Evolutionary conservation across 2,329 filamentous ascomycete genomes (phyloP).

Genomic region (Aspergillus luchuensis): DNA sequence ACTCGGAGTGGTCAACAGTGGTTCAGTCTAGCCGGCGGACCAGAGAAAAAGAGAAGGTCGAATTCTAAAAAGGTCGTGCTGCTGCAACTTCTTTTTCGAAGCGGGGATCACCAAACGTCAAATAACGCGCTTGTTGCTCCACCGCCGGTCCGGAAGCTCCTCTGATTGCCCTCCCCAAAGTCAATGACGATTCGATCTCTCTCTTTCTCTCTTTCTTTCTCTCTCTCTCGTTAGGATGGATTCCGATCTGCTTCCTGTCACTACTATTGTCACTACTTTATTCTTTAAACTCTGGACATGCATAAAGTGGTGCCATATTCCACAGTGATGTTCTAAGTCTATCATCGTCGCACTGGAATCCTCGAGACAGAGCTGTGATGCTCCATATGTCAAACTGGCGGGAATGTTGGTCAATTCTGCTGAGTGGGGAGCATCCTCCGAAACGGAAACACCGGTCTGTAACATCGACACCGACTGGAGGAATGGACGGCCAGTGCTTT

Average conservation of each 20-base stretch:
- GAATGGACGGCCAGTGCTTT: neutral
- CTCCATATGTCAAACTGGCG: neutral
- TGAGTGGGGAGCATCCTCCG: neutral
- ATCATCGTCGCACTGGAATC: no score
- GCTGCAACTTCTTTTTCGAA: neutral
- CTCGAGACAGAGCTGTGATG: no score
- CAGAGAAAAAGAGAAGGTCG: conserved; percentile 5
- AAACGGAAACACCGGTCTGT: neutral
- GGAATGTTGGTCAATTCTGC: neutral
- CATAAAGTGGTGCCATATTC: no score
- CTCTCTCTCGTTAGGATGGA: neutral
- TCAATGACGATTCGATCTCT: conserved; percentile 1
- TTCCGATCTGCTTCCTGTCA: neutral
- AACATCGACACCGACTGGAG: neutral
- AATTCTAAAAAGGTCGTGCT: neutral
- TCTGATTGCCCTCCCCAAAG: neutral
- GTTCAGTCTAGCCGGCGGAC: conserved; percentile 4
- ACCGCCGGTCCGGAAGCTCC: neutral
- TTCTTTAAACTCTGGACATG: no score
- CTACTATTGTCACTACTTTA: no score
- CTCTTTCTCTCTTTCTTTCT: neutral
- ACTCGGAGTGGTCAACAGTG: neutral
- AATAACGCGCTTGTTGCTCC: neutral
- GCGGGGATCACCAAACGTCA: conserved; percentile 12
- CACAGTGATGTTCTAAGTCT: no score